These are phyloP conservation scores for Hypoxylon sp. DNA, from an alignment of 2,329 filamentous ascomycete genomes.

Conservation along the genomic window DNA sequence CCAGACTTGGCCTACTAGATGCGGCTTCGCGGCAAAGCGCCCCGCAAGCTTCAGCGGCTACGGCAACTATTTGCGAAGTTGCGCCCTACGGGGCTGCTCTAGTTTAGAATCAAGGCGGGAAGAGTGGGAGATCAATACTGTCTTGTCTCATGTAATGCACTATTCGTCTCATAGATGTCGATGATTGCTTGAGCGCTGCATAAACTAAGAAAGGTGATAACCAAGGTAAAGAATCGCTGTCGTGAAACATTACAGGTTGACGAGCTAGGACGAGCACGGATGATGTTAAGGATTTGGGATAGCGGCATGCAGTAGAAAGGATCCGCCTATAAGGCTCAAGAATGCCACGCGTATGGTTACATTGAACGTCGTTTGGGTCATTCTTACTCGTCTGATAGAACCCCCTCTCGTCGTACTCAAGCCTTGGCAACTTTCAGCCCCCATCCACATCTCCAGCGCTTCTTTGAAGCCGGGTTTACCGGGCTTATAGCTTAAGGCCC, in stretches of 20 bases:
- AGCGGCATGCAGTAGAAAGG: slow-evolving; percentile 20
- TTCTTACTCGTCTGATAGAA: not conserved
- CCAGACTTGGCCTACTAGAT: slow-evolving; percentile 8
- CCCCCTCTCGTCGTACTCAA: not conserved
- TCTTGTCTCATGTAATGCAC: slow-evolving; percentile 11
- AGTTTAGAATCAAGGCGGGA: not conserved
- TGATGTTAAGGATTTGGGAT: slow-evolving; percentile 21
- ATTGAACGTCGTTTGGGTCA: not conserved
- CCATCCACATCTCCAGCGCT: too few species aligned
- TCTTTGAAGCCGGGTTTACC: too few species aligned
- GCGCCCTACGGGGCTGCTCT: not conserved
- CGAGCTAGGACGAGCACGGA: slow-evolving; percentile 12
- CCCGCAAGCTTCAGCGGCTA: slow-evolving; percentile 19
- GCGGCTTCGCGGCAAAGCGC: slow-evolving; percentile 16
- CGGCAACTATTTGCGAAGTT: slow-evolving; percentile 17
- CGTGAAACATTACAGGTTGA: slow-evolving; percentile 31
- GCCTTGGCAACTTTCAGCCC: not conserved
- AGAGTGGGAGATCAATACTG: not conserved
- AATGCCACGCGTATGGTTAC: slow-evolving; percentile 2
- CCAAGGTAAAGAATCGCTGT: slow-evolving; percentile 5
- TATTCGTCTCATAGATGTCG: slow-evolving; percentile 23
- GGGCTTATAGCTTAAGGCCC: too few species aligned
- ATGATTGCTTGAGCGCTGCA: not conserved
- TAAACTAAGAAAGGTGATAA: not conserved
- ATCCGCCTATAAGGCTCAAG: slow-evolving; percentile 32